phyloP scores from a whole-genome alignment of 345 rosid genomes.

The Noccaea caerulescens region DNA sequence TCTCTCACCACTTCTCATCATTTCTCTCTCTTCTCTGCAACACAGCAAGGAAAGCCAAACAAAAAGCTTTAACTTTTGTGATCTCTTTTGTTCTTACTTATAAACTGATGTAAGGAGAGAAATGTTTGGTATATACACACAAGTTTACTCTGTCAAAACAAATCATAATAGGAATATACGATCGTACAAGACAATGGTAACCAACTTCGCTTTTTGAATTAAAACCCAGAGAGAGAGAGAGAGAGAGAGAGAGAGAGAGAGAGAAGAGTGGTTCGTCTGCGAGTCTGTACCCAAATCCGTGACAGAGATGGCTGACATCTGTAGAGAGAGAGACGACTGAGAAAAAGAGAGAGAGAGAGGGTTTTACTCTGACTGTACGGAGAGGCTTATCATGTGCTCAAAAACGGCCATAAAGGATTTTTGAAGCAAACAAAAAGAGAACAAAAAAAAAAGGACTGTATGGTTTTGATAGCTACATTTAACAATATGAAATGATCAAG shows the following conservation, averaged over 20 bases:
- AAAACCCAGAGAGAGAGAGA: constrained; percentile 31
- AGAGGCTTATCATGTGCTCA: constrained; percentile 40
- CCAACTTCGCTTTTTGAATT: constrained; percentile 48
- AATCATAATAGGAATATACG: constrained; percentile 43
- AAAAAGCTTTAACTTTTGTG: constrained; percentile 25
- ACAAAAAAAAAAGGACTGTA: constrained; percentile 33
- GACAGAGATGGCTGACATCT: constrained; percentile 44
- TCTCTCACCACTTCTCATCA: constrained; percentile 57
- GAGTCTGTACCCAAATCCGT: constrained; percentile 43
- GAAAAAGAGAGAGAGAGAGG: constrained; percentile 16
- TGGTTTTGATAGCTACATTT: constrained; percentile 41
- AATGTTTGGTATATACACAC: constrained; percentile 34
- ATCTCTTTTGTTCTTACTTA: constrained; percentile 38
- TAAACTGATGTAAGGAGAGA: constrained; percentile 29
- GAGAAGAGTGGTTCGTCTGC: constrained; percentile 29
- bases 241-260: neutral
- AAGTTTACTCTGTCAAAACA: constrained; percentile 42
- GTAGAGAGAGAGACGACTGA: constrained; percentile 26
- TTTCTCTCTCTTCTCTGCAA: constrained; percentile 27
- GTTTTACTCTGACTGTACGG: constrained; percentile 42
- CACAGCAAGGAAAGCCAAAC: constrained; percentile 25
- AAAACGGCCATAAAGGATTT: constrained; percentile 43
- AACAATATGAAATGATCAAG: constrained; percentile 27
- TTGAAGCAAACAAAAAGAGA: constrained; percentile 26
- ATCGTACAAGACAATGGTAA: constrained; percentile 45